Conservation (phyloP, 1,284 basidiomycete species). For the Waitea zeae region DNA sequence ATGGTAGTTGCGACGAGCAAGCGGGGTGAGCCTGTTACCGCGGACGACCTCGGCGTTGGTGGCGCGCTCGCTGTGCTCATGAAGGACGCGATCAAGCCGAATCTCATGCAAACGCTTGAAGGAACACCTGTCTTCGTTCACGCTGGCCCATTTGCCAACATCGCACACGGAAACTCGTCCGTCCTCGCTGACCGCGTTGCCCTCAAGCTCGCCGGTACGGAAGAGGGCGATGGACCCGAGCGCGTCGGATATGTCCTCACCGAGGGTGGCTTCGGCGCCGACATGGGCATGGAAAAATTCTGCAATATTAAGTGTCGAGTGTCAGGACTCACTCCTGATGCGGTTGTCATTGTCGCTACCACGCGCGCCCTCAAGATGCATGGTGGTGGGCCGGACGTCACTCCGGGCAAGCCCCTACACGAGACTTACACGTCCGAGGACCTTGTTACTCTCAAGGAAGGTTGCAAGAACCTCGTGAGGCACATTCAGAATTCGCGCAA, state of each 20-base stretch:
- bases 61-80: conserved; percentile 94
- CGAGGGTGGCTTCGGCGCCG: conserved; percentile 96
- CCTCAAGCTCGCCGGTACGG: conserved; percentile 93
- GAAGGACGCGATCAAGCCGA: conserved; percentile 99
- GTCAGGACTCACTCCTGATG: conserved; percentile 86
- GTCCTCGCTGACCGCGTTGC: conserved; percentile 95
- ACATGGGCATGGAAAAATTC: conserved; percentile 99
- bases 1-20: conserved; percentile 98
- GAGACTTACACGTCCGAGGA: conserved; percentile 94
- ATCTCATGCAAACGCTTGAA: conserved; percentile 93
- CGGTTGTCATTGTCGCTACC: conserved; percentile 91
- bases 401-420: conserved; percentile 87
- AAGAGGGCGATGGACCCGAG: conserved; percentile 72
- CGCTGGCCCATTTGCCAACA: conserved; percentile 98
- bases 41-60: conserved; percentile 92
- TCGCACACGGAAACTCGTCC: conserved; percentile 97
- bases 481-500: conserved; percentile 94
- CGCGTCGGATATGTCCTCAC: conserved; percentile 92
- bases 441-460: conserved; percentile 78
- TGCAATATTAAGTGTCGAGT: conserved; percentile 99
- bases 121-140: conserved; percentile 99
- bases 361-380: conserved; percentile 99
- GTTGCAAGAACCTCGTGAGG: conserved; percentile 85
- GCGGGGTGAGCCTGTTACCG: conserved; percentile 83
- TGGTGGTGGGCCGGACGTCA: conserved; percentile 93